These are phyloP conservation scores for Malus domestica DNA, from an alignment of 306 rosid genomes.

Conservation along the genomic window DNA sequence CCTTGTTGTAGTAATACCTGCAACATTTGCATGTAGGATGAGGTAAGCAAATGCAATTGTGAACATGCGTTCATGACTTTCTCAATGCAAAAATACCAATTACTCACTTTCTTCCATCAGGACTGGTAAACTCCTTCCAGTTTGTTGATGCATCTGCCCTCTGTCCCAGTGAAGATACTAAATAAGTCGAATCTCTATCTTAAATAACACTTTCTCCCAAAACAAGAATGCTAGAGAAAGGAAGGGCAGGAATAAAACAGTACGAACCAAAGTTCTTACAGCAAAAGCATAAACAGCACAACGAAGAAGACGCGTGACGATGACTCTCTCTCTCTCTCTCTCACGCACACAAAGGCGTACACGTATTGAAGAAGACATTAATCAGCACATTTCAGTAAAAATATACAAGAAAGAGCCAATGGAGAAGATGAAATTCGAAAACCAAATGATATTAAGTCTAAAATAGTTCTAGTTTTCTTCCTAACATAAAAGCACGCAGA, in stretches of 20 bases:
- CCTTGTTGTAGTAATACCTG: conserved; percentile 85
- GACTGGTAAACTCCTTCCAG: conserved; percentile 89
- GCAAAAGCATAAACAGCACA: neutral
- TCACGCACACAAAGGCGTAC: neutral
- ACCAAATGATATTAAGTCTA: neutral
- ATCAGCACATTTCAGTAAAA: neutral
- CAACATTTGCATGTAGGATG: conserved; percentile 22
- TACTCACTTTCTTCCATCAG: conserved; percentile 84
- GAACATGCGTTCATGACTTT: neutral
- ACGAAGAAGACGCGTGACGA: neutral
- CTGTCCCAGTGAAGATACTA: conserved; percentile 43
- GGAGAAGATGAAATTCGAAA: neutral
- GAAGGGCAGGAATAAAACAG: neutral
- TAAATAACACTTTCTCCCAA: conserved; percentile 12
- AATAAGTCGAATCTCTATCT: conserved; percentile 24
- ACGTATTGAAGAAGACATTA: neutral
- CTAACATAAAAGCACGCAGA: neutral
- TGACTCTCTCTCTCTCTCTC: neutral
- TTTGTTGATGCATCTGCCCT: conserved; percentile 90
- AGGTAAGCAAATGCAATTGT: conserved; percentile 15
- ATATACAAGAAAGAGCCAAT: neutral
- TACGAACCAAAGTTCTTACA: neutral
- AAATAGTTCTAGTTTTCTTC: neutral
- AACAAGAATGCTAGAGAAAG: conserved; percentile 11
- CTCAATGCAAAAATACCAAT: neutral